These are phyloP conservation scores for Yamagishiella unicocca DNA, from an alignment of 139 green algal genomes.

Conservation along the genomic window DNA sequence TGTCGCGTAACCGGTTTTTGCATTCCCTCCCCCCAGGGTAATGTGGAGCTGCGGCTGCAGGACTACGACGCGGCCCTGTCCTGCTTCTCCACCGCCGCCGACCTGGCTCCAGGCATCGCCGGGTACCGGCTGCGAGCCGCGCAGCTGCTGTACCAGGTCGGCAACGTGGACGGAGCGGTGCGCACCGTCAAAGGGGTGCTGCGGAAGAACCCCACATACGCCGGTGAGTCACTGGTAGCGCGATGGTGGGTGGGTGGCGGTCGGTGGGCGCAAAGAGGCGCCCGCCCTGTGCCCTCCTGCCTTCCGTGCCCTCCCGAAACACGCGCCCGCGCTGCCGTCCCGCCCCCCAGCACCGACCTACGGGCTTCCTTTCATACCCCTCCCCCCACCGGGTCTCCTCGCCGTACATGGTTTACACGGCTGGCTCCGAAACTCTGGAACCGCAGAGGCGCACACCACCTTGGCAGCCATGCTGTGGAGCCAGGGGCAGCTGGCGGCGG, in stretches of 20 bases:
- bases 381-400: too few relatives aligned
- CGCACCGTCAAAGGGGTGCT: constrained; percentile 39
- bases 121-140: constrained; percentile 36
- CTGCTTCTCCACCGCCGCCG: constrained; percentile 3
- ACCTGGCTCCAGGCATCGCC: constrained; percentile 41
- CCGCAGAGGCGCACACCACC: constrained; percentile 25
- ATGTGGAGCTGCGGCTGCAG: constrained; percentile 33
- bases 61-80: background rate
- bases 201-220: constrained; percentile 42
- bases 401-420: too few relatives aligned
- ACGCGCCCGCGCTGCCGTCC: too few relatives aligned
- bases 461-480: constrained; percentile 41
- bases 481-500: constrained; percentile 30
- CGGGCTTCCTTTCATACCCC: too few relatives aligned
- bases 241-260: background rate
- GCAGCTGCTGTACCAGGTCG: constrained; percentile 40
- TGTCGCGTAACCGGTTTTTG: too few relatives aligned
- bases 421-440: too few relatives aligned
- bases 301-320: too few relatives aligned
- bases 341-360: too few relatives aligned
- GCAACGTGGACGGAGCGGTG: background rate
- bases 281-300: too few relatives aligned
- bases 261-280: too few relatives aligned
- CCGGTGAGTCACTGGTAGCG: background rate
- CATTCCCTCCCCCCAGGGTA: too few relatives aligned